Evolutionary conservation across 441 rosid species (phyloP).

Genomic region (Jatropha podagrica): DNA sequence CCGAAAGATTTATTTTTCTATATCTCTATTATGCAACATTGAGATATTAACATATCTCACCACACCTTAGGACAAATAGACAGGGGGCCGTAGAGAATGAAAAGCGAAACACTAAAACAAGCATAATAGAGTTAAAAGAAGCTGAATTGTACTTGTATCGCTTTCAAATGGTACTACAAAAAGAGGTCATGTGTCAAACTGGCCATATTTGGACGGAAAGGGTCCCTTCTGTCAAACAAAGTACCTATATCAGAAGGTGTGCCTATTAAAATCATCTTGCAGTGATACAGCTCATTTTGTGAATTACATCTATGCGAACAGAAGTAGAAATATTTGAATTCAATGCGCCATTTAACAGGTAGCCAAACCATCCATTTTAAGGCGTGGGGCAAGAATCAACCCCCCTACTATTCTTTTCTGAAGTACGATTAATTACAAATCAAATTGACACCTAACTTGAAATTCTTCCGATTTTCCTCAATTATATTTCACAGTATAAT

Average conservation of each 20-base stretch:
- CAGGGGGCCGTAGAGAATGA: no score
- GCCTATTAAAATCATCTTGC: conserved; percentile 20
- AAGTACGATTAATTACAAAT: neutral
- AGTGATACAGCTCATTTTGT: conserved; percentile 7
- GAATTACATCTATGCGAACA: neutral
- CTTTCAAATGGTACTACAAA: neutral
- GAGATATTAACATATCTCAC: no score
- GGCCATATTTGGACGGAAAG: neutral
- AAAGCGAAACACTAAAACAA: conserved; percentile 2
- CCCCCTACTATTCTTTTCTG: conserved; percentile 14
- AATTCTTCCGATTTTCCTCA: neutral
- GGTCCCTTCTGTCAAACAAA: conserved; percentile 9
- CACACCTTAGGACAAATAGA: no score
- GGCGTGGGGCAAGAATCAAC: conserved; percentile 21
- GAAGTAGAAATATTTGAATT: conserved; percentile 10
- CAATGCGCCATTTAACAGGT: neutral
- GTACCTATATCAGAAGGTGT: conserved; percentile 15
- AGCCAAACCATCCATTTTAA: conserved; percentile 9
- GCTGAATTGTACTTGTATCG: neutral
- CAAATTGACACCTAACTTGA: neutral
- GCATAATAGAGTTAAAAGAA: neutral
- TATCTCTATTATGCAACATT: no score
- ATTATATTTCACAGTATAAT: neutral
- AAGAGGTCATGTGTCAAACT: conserved; percentile 2
- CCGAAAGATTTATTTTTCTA: neutral